Evolutionary conservation across 2,329 filamentous ascomycete species (phyloP).

Genomic region (Didymella sp.): DNA sequence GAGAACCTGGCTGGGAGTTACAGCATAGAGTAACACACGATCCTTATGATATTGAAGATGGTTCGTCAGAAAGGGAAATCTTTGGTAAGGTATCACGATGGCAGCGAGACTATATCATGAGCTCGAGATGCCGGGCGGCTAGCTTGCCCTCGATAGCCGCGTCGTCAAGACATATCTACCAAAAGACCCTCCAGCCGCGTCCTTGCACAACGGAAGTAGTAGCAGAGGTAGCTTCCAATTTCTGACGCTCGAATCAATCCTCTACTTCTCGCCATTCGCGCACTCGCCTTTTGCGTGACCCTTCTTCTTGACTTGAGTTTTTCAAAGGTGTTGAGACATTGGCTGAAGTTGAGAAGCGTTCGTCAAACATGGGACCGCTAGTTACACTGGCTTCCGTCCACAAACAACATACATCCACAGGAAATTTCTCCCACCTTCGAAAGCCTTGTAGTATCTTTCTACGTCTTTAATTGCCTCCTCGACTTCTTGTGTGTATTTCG

Average conservation of each 20-base stretch:
- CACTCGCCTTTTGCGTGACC: too few species aligned
- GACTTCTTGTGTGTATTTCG: neutral
- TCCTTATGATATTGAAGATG: constrained; percentile 11
- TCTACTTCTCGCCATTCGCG: too few species aligned
- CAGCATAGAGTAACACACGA: constrained; percentile 13
- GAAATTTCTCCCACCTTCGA: constrained; percentile 2
- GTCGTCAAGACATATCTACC: too few species aligned
- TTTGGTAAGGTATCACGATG: neutral
- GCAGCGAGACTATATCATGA: too few species aligned
- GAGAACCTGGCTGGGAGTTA: constrained; percentile 12
- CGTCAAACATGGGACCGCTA: neutral
- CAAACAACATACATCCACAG: constrained; percentile 17
- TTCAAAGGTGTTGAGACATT: too few species aligned
- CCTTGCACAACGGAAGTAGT: too few species aligned
- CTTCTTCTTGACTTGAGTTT: too few species aligned
- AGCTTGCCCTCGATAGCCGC: too few species aligned
- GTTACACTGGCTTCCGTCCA: constrained; percentile 5
- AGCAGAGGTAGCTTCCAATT: neutral
- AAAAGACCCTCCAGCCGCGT: too few species aligned
- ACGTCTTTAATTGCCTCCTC: neutral
- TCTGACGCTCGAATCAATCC: too few species aligned
- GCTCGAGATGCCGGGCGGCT: too few species aligned
- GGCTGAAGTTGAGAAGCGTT: neutral
- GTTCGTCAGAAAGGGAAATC: constrained; percentile 11
- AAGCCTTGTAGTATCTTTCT: neutral